These are phyloP conservation scores for Diversispora eburnea DNA, from an alignment of 192 early-diverging fungal genomes.

Conservation along the genomic window DNA sequence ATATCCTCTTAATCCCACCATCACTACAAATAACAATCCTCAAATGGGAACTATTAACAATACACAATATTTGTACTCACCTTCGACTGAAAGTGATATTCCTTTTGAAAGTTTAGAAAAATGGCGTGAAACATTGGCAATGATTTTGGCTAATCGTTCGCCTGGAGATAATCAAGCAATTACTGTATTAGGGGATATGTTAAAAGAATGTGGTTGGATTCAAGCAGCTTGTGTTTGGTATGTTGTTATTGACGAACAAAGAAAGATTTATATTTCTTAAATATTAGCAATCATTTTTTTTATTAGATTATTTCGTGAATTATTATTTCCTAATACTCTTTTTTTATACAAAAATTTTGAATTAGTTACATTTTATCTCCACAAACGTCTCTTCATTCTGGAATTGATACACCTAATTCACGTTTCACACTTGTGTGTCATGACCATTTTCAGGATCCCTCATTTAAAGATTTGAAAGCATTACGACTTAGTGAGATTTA, in stretches of 20 bases:
- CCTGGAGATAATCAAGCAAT: constrained; percentile 68
- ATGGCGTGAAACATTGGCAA: constrained; percentile 73
- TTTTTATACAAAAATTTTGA: neutral
- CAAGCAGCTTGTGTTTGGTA: constrained; percentile 82
- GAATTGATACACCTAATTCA: constrained; percentile 56
- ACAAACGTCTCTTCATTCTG: constrained; percentile 56
- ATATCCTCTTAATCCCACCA: too few relatives aligned
- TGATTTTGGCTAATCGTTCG: constrained; percentile 85
- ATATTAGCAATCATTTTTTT: neutral
- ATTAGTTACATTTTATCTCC: constrained; percentile 62
- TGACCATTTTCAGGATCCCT: constrained; percentile 38
- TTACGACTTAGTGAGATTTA: constrained; percentile 81
- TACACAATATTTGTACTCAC: neutral
- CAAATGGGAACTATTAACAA: neutral
- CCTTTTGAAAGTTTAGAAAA: constrained; percentile 41
- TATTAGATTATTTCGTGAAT: neutral
- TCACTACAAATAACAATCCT: neutral
- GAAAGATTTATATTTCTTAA: neutral
- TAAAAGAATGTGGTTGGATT: constrained; percentile 51
- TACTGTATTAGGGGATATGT: constrained; percentile 71
- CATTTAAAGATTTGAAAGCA: constrained; percentile 51
- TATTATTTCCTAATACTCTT: neutral
- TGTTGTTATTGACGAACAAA: constrained; percentile 23
- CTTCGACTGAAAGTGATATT: constrained; percentile 26
- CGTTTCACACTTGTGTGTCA: constrained; percentile 70